phyloP scores from a whole-genome alignment of 768 basidiomycete genomes.

The Amanita rimosa region DNA sequence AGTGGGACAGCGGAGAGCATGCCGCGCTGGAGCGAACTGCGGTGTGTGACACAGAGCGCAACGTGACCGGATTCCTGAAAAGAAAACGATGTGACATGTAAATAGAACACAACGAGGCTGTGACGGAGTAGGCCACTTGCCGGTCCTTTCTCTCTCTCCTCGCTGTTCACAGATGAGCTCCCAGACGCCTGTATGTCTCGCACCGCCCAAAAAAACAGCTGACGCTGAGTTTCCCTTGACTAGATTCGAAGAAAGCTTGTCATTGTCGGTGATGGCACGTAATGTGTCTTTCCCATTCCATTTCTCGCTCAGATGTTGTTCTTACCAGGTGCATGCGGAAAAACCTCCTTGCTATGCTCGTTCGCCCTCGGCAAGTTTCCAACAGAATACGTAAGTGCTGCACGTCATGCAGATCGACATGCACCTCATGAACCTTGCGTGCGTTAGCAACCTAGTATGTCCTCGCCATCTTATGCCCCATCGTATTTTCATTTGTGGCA shows the following conservation, averaged over 20 bases:
- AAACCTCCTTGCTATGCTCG: slow-evolving; percentile 84
- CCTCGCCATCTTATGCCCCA: slow-evolving; percentile 7
- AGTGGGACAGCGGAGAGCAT: slow-evolving; percentile 68
- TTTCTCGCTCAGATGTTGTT: slow-evolving; percentile 12
- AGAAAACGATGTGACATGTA: slow-evolving; percentile 29
- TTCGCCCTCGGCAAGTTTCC: slow-evolving; percentile 94
- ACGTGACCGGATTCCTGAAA: slow-evolving; percentile 29
- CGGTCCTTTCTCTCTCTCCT: background rate
- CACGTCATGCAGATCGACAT: slow-evolving; percentile 5
- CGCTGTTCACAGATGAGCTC: slow-evolving; percentile 25
- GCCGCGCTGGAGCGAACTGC: slow-evolving; percentile 47
- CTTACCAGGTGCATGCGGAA: slow-evolving; percentile 80
- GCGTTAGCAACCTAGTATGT: slow-evolving; percentile 48
- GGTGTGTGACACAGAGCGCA: slow-evolving; percentile 40
- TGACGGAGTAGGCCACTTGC: slow-evolving; percentile 14
- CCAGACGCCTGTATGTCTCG: slow-evolving; percentile 45
- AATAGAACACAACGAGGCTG: slow-evolving; percentile 17
- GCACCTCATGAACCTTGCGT: slow-evolving; percentile 8
- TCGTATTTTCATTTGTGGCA: slow-evolving; percentile 2
- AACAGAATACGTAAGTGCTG: slow-evolving; percentile 77
- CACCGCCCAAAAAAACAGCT: slow-evolving; percentile 2
- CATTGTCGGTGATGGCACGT: slow-evolving; percentile 91
- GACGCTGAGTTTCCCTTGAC: slow-evolving; percentile 8
- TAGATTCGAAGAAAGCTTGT: slow-evolving; percentile 93
- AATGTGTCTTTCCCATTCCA: slow-evolving; percentile 9